Evolutionary conservation across 305 asterid species (phyloP).

Genomic region (Solanum chacoense): DNA sequence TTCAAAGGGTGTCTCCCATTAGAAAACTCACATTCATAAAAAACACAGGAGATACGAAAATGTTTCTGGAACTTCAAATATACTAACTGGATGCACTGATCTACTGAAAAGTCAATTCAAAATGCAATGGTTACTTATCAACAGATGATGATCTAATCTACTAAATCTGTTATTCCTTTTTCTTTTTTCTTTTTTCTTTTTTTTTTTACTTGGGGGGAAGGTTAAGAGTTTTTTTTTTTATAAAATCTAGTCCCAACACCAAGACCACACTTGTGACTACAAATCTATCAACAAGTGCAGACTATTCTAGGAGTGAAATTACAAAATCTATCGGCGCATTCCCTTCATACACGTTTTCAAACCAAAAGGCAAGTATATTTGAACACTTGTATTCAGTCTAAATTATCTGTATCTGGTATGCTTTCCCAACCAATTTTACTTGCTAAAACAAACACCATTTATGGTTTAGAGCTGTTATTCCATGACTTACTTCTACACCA

Average conservation of each 20-base stretch:
- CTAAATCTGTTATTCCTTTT: not conserved
- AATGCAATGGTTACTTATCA: not conserved
- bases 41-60: not conserved
- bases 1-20: slow-evolving; percentile 1
- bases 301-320: not conserved
- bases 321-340: not conserved
- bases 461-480: not conserved
- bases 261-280: not conserved
- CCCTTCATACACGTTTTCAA: not conserved
- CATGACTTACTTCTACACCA: not conserved
- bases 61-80: not conserved
- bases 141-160: not conserved
- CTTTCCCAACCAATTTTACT: not conserved
- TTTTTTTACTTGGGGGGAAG: not conserved
- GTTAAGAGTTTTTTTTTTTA: not conserved
- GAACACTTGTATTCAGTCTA: not conserved
- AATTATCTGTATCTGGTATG: not conserved
- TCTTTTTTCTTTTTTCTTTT: too few species aligned
- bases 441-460: not conserved
- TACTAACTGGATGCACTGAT: not conserved
- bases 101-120: not conserved
- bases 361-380: not conserved
- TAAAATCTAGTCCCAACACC: not conserved
- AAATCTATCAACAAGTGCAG: not conserved
- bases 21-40: not conserved